Conservation (phyloP, 257 asterid species). For the Scutellaria baicalensis region DNA sequence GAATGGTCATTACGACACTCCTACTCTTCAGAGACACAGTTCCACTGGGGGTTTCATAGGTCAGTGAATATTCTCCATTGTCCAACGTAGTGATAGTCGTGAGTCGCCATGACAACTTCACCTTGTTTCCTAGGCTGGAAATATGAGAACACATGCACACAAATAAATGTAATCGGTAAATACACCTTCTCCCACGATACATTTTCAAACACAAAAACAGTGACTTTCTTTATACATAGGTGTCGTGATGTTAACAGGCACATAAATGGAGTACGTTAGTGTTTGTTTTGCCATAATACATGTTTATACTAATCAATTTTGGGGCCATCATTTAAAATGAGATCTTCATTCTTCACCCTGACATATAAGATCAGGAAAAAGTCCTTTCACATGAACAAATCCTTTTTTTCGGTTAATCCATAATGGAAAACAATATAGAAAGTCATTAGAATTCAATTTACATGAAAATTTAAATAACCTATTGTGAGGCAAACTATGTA, state of each 20-base stretch:
- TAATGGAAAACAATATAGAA: not conserved
- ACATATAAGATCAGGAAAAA: not conserved
- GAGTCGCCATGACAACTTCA: conserved; percentile 89
- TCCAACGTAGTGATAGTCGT: conserved; percentile 46
- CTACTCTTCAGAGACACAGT: conserved; percentile 53
- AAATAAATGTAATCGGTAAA: conserved; percentile 14
- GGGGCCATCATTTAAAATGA: not conserved
- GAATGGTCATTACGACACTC: conserved; percentile 81
- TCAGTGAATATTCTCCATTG: conserved; percentile 54
- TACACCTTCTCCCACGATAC: not conserved
- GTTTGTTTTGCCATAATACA: not conserved
- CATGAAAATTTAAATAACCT: not conserved
- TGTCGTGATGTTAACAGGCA: not conserved
- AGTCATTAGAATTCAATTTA: not conserved
- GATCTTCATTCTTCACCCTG: not conserved
- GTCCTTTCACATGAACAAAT: not conserved
- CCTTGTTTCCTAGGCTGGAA: conserved; percentile 73
- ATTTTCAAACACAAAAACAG: not conserved
- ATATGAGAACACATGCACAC: conserved; percentile 16
- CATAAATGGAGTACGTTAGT: not conserved
- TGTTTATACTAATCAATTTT: not conserved
- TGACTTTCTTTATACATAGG: not conserved
- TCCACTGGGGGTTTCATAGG: conserved; percentile 85
- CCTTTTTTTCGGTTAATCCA: not conserved
- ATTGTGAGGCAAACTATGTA: not conserved